phyloP scores from a whole-genome alignment of 352 stramenopile species.

The Phytophthora boehmeriae region DNA sequence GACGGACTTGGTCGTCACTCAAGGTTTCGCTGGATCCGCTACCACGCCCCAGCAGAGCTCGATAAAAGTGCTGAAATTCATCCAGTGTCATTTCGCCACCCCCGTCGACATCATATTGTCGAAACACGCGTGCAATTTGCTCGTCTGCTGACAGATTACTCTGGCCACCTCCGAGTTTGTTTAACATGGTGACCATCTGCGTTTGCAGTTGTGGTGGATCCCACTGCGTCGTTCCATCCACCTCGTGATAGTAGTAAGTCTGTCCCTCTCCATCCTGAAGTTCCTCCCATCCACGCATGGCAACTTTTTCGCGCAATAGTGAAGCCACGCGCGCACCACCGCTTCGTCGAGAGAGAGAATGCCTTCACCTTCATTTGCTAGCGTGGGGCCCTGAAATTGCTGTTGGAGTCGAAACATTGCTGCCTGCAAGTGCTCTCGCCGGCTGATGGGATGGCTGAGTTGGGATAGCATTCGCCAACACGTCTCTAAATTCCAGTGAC shows the following conservation, averaged over 20 bases:
- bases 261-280: conserved; percentile 44
- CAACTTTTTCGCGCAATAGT: conserved; percentile 49
- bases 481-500: conserved; percentile 30
- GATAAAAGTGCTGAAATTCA: conserved; percentile 66
- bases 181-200: conserved; percentile 58
- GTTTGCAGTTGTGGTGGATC: conserved; percentile 60
- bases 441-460: conserved; percentile 41
- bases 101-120: conserved; percentile 70
- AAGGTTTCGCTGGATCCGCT: conserved; percentile 9
- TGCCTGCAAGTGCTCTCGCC: conserved; percentile 35
- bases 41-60: conserved; percentile 47
- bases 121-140: conserved; percentile 69
- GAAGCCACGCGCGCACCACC: conserved; percentile 43
- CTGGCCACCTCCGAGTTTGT: conserved; percentile 36
- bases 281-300: conserved; percentile 66
- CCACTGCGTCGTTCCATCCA: conserved; percentile 64
- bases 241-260: conserved; percentile 72
- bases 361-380: background rate
- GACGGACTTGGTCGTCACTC: conserved; percentile 45
- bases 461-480: conserved; percentile 37
- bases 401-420: conserved; percentile 30
- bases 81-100: conserved; percentile 61
- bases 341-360: conserved; percentile 23
- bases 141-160: conserved; percentile 43
- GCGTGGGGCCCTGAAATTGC: conserved; percentile 20